phyloP scores from a whole-genome alignment of 805 yeast species.

The Candida anglica region DNA sequence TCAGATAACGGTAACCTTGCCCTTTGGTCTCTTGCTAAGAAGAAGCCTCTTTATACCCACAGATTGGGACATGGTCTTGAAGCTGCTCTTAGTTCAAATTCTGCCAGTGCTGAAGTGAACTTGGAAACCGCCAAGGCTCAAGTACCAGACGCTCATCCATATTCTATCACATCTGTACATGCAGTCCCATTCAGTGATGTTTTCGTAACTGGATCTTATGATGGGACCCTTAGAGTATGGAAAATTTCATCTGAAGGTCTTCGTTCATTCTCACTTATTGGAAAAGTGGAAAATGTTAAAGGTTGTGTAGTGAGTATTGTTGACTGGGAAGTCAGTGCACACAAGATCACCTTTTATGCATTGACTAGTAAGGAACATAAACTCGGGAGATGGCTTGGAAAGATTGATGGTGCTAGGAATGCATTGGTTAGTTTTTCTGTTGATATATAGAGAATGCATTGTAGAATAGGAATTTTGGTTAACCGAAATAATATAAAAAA shows the following conservation, averaged over 20 bases:
- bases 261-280: constrained; percentile 56
- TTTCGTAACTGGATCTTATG: constrained; percentile 86
- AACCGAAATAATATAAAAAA: too few species aligned
- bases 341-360: constrained; percentile 49
- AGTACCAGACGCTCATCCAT: constrained; percentile 73
- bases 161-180: constrained; percentile 77
- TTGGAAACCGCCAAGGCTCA: constrained; percentile 45
- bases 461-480: too few species aligned
- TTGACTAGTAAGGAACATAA: constrained; percentile 81
- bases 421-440: constrained; percentile 47
- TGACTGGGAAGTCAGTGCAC: constrained; percentile 49
- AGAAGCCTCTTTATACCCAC: constrained; percentile 73
- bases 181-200: constrained; percentile 84
- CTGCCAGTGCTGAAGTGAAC: constrained; percentile 49
- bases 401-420: constrained; percentile 65
- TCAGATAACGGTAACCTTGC: constrained; percentile 88
- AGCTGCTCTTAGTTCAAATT: constrained; percentile 38
- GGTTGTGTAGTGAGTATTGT: constrained; percentile 72
- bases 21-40: constrained; percentile 88
- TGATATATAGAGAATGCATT: constrained; percentile 21
- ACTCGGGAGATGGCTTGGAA: constrained; percentile 79
- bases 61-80: constrained; percentile 76
- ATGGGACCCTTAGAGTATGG: constrained; percentile 79
- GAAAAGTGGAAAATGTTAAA: constrained; percentile 52
- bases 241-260: constrained; percentile 54